Evolutionary conservation across 2,329 filamentous ascomycete species (phyloP), one percentile per base, ranked within the genome.

Genomic region (Aspergillus neoniger): DNA sequence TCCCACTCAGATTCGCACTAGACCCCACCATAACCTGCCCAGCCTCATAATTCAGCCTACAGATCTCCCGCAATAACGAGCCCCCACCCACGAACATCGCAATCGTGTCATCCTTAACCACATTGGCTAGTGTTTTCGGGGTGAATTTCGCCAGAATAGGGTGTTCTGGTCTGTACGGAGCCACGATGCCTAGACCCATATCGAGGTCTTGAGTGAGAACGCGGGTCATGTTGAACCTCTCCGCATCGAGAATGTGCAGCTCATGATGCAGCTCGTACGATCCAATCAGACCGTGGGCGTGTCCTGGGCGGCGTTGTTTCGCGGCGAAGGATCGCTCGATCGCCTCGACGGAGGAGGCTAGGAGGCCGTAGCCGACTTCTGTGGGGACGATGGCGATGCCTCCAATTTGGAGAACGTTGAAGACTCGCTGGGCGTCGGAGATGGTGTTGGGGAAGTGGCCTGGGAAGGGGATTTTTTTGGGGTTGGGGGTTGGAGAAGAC

Each of bases 341-440:
- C 2, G 58, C 65, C 36, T 61, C 62, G 1, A 50, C 43, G 7
- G 61, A 63, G 2, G 55, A 51, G 5, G 66, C 54, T 50, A 71
- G 59, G 2, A 72, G 32, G 10, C 43, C 67, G 48, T 71, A 72
- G 57, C 69, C 70, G 8, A 71, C 65, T 19, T 69, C 67, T 5
- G 68, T 66, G 6, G 70, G 70, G 32, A 65, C 39, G 12, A 71
- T 63, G 38, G 60, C 62, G 2, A 71, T 58, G 3, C 68, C 68
- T 14, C 69, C 69, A 7, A 55, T 19, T 53, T 65, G 19, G 32
- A 69, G 64, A 32, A 56, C 43, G 9, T 62, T 1, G 25, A 59
- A 63, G 14, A 57, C 39, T 5, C 23, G 15, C 2, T 17, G 36
- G 9, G 65, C 65, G 52, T 68, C 66, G 2, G 32, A 25, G 17